Base-by-base conservation (phyloP, 2,329 filamentous ascomycete genomes). In the Ceratocystis ficicola region DNA sequence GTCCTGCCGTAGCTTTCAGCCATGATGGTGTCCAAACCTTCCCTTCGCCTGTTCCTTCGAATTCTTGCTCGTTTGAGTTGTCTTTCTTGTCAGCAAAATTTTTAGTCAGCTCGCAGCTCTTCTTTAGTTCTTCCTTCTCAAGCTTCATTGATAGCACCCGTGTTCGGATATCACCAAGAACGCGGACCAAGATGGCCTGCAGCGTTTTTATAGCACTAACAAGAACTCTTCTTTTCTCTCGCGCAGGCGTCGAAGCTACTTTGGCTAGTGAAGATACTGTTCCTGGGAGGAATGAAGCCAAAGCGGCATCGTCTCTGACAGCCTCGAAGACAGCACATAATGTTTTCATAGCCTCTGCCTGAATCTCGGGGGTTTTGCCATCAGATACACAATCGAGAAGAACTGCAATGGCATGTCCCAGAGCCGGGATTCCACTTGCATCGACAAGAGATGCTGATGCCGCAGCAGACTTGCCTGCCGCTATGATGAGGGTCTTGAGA, bases 271-370 rank as follows among this genome's bases (percentile, higher is more conserved):
- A 84, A 2, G 94, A 97, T 0, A 96, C 83, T 0, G 90, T 90
- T 8, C 92, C 90, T 0, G 95, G 94, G 52, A 97, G 79, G 71
- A 99, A 94, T 68, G 84, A 92, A 8, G 90, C 89, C 66, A 95
- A 78, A 1, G 89, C 84, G n/a, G 88, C 82, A 60, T 82, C 82
- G 71, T 94, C 87, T 64, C 81, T 84, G 55, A 96, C 80, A 25
- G 84, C 83, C 5, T 74, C 72, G 69, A 85, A 83, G 6, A 94
- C 76, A 0, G 82, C 77, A 63, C 82, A 76, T 1, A 96, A 73
- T 5, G 88, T 84, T 12, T 78, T 74, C 2, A 90, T 77, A 5
- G 90, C 88, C 69, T 87, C 83, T 4, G 87, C 73, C 72, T 93
- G 91, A 22, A 93, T 82, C n/a, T 82, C 78, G 46, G 83, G 77